These are phyloP conservation scores for Brettanomyces sp. DNA, from an alignment of 805 yeast species.

Conservation along the genomic window DNA sequence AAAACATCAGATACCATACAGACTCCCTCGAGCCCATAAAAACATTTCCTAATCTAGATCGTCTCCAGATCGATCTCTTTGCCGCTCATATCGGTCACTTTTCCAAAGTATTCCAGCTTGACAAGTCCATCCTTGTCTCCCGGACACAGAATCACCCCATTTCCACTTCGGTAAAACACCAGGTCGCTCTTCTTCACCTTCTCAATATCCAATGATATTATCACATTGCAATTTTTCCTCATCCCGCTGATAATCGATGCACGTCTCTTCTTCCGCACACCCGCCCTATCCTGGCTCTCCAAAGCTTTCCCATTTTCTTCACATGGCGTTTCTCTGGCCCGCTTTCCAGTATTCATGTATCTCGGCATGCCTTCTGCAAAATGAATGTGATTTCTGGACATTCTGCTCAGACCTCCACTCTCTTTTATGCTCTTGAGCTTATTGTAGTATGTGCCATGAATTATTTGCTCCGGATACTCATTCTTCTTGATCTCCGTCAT, in stretches of 20 bases:
- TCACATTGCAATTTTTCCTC: constrained; percentile 45
- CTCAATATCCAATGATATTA: constrained; percentile 53
- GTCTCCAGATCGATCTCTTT: constrained; percentile 2
- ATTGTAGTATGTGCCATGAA: constrained; percentile 69
- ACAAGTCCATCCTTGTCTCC: constrained; percentile 53
- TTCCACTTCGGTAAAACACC: constrained; percentile 51
- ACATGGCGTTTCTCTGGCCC: constrained; percentile 7
- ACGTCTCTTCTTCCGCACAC: constrained; percentile 9
- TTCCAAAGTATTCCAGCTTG: constrained; percentile 31
- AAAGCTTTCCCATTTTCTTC: not conserved
- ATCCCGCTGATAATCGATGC: constrained; percentile 61
- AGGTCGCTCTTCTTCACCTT: constrained; percentile 37
- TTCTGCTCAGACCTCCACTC: constrained; percentile 49
- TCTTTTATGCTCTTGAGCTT: constrained; percentile 40
- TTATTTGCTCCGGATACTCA: constrained; percentile 43
- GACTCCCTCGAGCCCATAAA: too few species aligned
- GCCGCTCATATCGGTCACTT: constrained; percentile 15
- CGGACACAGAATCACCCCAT: constrained; percentile 63
- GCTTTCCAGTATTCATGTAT: not conserved
- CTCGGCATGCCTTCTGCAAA: constrained; percentile 52
- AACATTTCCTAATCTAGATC: not conserved
- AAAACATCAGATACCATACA: too few species aligned
- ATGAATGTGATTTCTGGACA: constrained; percentile 83
- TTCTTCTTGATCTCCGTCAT: constrained; percentile 13
- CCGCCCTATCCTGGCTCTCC: not conserved